phyloP scores from a whole-genome alignment of 2,329 filamentous ascomycete genomes.

The Rosellinia necatrix region DNA sequence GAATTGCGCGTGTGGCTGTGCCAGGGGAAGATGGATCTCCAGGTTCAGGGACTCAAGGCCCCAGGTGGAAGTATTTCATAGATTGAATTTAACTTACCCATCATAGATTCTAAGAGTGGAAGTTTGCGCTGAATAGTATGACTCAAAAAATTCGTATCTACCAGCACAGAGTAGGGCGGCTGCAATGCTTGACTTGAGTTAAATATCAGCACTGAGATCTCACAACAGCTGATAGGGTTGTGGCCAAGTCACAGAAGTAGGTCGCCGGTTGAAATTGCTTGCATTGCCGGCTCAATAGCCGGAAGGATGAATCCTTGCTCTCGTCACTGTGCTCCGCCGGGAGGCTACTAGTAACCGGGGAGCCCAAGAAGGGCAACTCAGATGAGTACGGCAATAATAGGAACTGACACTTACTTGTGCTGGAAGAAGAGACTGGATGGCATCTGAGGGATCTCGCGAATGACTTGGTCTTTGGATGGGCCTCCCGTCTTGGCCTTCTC shows the following conservation, averaged over 20 bases:
- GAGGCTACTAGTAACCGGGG: background rate
- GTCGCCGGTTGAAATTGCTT: background rate
- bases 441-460: constrained; percentile 81
- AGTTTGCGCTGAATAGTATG: constrained; percentile 92
- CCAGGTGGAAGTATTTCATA: background rate
- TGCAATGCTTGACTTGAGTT: constrained; percentile 70
- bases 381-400: background rate
- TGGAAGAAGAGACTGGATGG: constrained; percentile 84
- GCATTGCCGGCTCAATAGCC: background rate
- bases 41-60: background rate
- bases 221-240: background rate
- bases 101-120: constrained; percentile 81
- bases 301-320: background rate
- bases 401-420: constrained; percentile 51
- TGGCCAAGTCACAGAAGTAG: background rate
- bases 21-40: background rate
- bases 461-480: constrained; percentile 59
- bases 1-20: background rate
- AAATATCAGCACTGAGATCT: constrained; percentile 6
- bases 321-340: background rate
- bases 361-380: background rate
- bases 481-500: constrained; percentile 60
- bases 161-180: constrained; percentile 68
- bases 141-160: constrained; percentile 81
- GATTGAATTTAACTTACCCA: constrained; percentile 44